These are phyloP conservation scores for Bipolaris sorokiniana DNA, from an alignment of 2,329 filamentous ascomycete genomes.

Conservation along the genomic window DNA sequence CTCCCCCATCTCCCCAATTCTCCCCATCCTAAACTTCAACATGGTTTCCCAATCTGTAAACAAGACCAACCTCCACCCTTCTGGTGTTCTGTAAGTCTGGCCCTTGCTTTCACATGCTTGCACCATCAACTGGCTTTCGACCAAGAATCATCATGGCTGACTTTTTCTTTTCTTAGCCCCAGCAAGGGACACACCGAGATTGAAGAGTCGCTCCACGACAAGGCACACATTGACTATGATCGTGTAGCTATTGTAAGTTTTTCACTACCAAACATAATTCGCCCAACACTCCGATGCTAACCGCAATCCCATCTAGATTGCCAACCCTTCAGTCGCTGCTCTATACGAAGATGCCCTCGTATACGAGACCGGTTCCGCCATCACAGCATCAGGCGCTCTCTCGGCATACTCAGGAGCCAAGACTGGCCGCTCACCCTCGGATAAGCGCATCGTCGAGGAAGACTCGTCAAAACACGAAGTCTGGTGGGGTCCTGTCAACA, in stretches of 20 bases:
- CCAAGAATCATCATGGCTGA: constrained; percentile 21
- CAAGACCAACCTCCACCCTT: constrained; percentile 89
- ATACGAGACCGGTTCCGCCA: constrained; percentile 96
- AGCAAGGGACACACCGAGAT: constrained; percentile 91
- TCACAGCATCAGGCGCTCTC: constrained; percentile 92
- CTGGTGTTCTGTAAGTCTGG: constrained; percentile 80
- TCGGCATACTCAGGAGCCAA: constrained; percentile 98
- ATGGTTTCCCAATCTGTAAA: constrained; percentile 69
- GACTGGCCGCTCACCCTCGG: constrained; percentile 93
- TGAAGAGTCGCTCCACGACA: constrained; percentile 96
- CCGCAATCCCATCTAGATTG: constrained; percentile 57
- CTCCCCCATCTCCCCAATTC: constrained; percentile 56
- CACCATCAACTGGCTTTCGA: background rate
- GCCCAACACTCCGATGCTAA: constrained; percentile 15
- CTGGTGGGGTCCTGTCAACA: constrained; percentile 99
- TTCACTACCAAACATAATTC: background rate
- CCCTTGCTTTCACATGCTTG: constrained; percentile 11
- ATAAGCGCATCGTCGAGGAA: constrained; percentile 98
- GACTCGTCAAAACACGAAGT: constrained; percentile 85
- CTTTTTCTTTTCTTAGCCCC: constrained; percentile 62
- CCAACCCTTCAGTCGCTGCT: constrained; percentile 92
- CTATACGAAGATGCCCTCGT: constrained; percentile 99
- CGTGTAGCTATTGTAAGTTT: constrained; percentile 89
- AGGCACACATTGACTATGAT: constrained; percentile 98
- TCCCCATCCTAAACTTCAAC: constrained; percentile 30